Base-by-base conservation (phyloP, 495 filamentous ascomycete species). In the Penicillium herquei region DNA sequence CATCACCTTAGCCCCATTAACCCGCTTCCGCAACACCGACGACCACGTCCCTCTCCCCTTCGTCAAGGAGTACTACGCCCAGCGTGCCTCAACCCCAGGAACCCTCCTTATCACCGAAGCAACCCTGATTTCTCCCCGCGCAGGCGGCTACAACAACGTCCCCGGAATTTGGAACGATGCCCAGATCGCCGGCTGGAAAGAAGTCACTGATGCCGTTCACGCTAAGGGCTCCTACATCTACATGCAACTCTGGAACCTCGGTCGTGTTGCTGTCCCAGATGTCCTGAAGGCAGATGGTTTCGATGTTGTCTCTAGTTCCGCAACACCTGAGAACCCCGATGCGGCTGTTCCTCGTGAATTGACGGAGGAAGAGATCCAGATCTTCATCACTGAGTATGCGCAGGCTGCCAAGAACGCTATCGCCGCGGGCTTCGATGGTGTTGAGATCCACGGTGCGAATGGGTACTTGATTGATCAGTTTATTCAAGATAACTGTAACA, bases 401-500 rank as follows among this genome's bases (percentile, higher is more conserved):
- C 61, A 76, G 18, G 87, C 86, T 14, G 83, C 88, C 1, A 70
- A 75, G 56, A 85, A 84, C 51, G 85, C 87, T 4, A 71, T 90
- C 10, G 74, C 70, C 8, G 88, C 87, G 4, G 88, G 88, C 10
- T 92, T 91, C 52, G 88, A 91, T 61, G 87, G 86, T 26, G 86
- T 92, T 4, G 89, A 92, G 72, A 73, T 91, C 51, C 87, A 90
- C 63, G 83, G 73, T 35, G 86, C 86, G 4, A 91, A 92, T 58
- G 88, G 88, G 8, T 91, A 90, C 62, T 68, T 92, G 46, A 72
- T 90, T 47, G 86, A 92, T 62, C 88, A 92, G 69, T 92, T 92
- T 67, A 73, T 70, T 1, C 86, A 88, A 61, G 82, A 86, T 58
- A 72, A 61, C 13, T 71, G 59, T 55, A 92, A 92, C 70, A 62